Evolutionary conservation across 176 grass and related monocot genomes (phyloP), one percentile per base, ranked within the genome.

Genomic region (Phoenix roebelenii): DNA sequence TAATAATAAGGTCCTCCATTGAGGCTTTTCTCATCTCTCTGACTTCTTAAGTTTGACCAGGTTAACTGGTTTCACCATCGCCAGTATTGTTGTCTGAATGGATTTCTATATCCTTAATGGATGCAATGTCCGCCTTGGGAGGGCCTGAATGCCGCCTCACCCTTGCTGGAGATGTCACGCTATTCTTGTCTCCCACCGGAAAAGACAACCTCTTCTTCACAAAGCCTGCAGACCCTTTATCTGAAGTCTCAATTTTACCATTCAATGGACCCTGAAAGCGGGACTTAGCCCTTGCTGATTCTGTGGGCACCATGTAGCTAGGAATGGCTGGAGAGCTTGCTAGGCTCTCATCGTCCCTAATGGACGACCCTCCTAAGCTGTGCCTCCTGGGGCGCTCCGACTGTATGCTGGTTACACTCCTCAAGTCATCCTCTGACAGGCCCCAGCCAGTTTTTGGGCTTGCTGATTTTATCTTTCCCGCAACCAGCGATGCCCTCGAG

Each of bases 171-270:
- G 35, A 44, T 44, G 35, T 44, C 35, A 14, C 35, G 5, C 2
- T 44, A 44, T 44, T 44, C 35, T 44, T 44, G 35, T 26, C 51
- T 56, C 53, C 87, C 10, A 65, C 63, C 26, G 85, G 86, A 62
- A 91, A 97, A 69, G 83, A 88, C 35, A 97, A 60, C 77, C 67
- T 87, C 66, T 91, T 97, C 87, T 90, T 97, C 6, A 51, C 83
- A 1, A 81, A 73, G 14, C 50, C 83, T 23, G 55, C 49, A 32
- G 78, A 69, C 23, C 50, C 39, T 72, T 23, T 88, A 74, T 90
- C 92, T 3, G 75, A 55, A 23, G 77, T 70, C 64, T 96, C 83
- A 52, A 49, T 18, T 3, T 54, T 78, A 30, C 87, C 88, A 7
- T 52, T 65, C 52, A 54, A 57, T 35, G 84, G 72, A 10, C 66